phyloP scores from a whole-genome alignment of 225 moss, liverwort and hornwort genomes.

The Polytrichum commune region DNA sequence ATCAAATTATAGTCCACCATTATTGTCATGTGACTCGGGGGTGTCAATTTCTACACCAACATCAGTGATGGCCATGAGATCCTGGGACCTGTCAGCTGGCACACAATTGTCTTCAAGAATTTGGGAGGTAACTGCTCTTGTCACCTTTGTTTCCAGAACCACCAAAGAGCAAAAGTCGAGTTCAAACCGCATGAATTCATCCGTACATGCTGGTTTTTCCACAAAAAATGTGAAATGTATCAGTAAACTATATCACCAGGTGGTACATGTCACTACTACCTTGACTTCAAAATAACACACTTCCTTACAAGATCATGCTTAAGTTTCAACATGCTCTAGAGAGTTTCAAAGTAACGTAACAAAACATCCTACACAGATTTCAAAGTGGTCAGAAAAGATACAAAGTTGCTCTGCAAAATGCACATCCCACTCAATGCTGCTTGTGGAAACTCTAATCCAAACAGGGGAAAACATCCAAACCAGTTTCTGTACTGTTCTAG shows the following conservation, averaged over 20 bases:
- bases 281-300: background rate
- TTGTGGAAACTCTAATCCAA: too few species aligned
- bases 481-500: background rate
- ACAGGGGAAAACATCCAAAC: too few species aligned
- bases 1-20: conserved; percentile 32
- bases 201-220: conserved; percentile 67
- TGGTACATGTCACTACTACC: background rate
- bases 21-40: conserved; percentile 13
- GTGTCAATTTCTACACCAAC: conserved; percentile 16
- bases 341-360: background rate
- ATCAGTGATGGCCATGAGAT: conserved; percentile 42
- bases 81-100: conserved; percentile 87
- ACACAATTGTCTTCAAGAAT: conserved; percentile 90
- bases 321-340: background rate
- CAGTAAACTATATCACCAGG: background rate
- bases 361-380: too few species aligned
- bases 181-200: conserved; percentile 82
- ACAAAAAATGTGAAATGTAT: background rate
- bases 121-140: conserved; percentile 61
- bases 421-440: too few species aligned
- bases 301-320: background rate
- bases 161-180: conserved; percentile 91
- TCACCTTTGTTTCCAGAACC: conserved; percentile 84
- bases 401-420: too few species aligned
- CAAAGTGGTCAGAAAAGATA: too few species aligned